Base-by-base conservation (phyloP, 2,329 filamentous ascomycete species). In the Periconia macrospinosa region DNA sequence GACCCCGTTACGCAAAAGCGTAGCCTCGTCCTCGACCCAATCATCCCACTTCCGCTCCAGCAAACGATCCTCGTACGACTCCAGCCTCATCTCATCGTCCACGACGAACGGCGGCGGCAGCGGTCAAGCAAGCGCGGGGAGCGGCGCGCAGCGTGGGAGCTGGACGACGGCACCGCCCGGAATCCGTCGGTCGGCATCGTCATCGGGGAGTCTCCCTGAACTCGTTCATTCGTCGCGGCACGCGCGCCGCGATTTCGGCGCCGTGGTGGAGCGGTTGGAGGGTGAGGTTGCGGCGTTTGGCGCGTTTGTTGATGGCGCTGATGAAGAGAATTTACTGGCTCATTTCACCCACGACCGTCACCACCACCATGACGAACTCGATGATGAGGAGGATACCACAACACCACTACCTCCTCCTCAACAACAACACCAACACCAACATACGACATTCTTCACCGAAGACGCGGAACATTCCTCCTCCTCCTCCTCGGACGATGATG, bases 31-130 rank as follows among this genome's bases (percentile, higher is more conserved):
- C n/a, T n/a, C 23, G 8, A 73, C 75, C 23, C 77, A 79, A 23
- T 81, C 76, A 62, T 81, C 79, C 59, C 76, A 75, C 52, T 78
- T 79, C 2, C 78, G 78, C 14, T 78, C 81, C 48, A 83, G 81
- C 74, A 82, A 82, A 57, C 79, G 79, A 59, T 82, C 80, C 64
- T 84, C 81, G 6, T 81, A 83, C 53, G 81, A 84, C 63, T 83
- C 81, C 63, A 78, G 83, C 57, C 76, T 82, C 41, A 71, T 81
- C 49, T 82, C 81, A 7, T 69, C 62, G 49, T 69, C 70, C 27
- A n/a, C n/a, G n/a, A n/a, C n/a, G n/a, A n/a, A n/a, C n/a, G n/a
- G n/a, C n/a, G n/a, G n/a, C n/a, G n/a, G n/a, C n/a, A n/a, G n/a
- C n/a, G 42, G 42, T 27, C 23, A 27, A 27, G 23, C 81, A 7